Percentiles rank a stretch among this genome's conserved stretches.
Evolutionary conservation across 768 basidiomycete species (phyloP).

Genomic region (Termitomyces heimii): DNA sequence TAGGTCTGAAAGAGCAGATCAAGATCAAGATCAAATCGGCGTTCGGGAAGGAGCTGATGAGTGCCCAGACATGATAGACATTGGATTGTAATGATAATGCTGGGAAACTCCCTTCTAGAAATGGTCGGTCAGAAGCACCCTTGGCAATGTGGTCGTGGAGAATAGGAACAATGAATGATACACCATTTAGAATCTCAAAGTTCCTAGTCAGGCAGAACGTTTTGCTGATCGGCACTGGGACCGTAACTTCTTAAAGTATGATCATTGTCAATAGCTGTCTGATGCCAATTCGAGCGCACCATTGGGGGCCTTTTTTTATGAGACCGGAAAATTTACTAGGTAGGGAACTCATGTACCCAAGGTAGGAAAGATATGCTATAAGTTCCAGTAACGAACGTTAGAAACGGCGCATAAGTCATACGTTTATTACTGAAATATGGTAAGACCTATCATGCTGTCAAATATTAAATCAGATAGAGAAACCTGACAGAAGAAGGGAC

Average conservation of each 20-base stretch:
- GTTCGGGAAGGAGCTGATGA: not conserved
- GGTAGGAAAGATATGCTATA: not conserved
- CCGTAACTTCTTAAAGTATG: not conserved
- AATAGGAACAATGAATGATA: not conserved
- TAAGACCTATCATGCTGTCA: not conserved
- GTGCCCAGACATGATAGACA: not conserved
- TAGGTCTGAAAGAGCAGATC: not conserved
- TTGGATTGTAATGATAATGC: not conserved
- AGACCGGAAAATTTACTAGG: not conserved
- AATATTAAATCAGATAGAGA: too few relatives aligned
- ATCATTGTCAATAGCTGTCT: not conserved
- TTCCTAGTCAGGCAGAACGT: not conserved
- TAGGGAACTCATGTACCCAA: not conserved
- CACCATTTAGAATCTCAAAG: not conserved
- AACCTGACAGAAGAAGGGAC: not conserved
- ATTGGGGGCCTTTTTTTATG: not conserved
- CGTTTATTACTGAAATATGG: not conserved
- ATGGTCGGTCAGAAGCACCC: not conserved
- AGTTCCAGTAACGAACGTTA: not conserved
- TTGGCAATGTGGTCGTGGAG: not conserved
- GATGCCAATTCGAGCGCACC: not conserved
- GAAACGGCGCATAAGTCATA: not conserved
- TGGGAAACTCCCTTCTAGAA: not conserved
- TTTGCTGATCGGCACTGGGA: not conserved
- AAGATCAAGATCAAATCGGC: not conserved